Percentiles rank a stretch among this genome's conserved stretches.
These are phyloP conservation scores for Saccharomycopsis malanga DNA, from an alignment of 805 yeast species.

Conservation along the genomic window DNA sequence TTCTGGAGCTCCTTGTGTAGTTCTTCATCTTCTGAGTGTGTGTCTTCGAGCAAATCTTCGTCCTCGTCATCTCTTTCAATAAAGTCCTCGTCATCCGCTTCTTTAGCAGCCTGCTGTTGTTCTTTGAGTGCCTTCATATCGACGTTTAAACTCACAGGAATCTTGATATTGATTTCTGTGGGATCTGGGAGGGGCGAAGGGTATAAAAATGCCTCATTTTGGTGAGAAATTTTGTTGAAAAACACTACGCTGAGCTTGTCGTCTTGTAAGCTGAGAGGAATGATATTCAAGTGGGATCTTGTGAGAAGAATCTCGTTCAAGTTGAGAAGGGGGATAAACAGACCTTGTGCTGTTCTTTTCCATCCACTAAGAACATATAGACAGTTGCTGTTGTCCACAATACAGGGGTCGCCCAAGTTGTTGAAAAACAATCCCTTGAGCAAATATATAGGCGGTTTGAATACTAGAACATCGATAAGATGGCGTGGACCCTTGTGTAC, in stretches of 20 bases:
- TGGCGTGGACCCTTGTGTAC: slow-evolving; percentile 26
- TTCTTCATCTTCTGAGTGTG: slow-evolving; percentile 27
- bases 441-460: slow-evolving; percentile 27
- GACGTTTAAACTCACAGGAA: slow-evolving; percentile 47
- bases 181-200: slow-evolving; percentile 83
- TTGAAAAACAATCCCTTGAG: slow-evolving; percentile 73
- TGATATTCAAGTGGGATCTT: slow-evolving; percentile 54
- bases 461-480: slow-evolving; percentile 3
- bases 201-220: slow-evolving; percentile 68
- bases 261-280: slow-evolving; percentile 72
- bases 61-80: slow-evolving; percentile 26
- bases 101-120: slow-evolving; percentile 28
- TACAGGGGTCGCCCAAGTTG: slow-evolving; percentile 82
- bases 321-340: slow-evolving; percentile 83
- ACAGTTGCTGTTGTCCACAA: slow-evolving; percentile 73
- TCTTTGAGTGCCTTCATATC: slow-evolving; percentile 28
- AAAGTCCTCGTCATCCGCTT: slow-evolving; percentile 26
- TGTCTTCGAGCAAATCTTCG: slow-evolving; percentile 27
- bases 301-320: slow-evolving; percentile 37
- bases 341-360: slow-evolving; percentile 68
- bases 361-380: slow-evolving; percentile 67
- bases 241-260: slow-evolving; percentile 70
- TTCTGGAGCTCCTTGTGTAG: slow-evolving; percentile 23
- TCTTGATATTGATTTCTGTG: slow-evolving; percentile 60
- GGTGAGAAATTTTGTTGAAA: slow-evolving; percentile 54